Conservation (phyloP, 2,329 filamentous ascomycete genomes). For the Aspergillus fumigatus region DNA sequence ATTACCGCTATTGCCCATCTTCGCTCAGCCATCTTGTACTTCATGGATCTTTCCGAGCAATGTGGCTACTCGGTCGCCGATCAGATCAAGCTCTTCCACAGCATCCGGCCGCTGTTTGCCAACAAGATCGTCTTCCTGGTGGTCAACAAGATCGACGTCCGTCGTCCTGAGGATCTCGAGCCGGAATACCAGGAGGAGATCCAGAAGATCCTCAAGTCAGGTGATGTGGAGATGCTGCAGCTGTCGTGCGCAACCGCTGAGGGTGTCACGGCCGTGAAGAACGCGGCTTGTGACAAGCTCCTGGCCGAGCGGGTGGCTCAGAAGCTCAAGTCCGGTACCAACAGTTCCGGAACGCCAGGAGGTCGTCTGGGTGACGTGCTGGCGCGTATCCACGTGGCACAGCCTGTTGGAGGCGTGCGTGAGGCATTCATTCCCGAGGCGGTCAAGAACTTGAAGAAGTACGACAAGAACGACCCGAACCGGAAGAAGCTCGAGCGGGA, state of each 20-base stretch:
- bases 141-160: constrained; percentile 96
- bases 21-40: constrained; percentile 91
- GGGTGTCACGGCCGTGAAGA: constrained; percentile 91
- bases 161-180: constrained; percentile 80
- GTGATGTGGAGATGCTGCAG: constrained; percentile 88
- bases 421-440: constrained; percentile 88
- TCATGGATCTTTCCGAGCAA: constrained; percentile 96
- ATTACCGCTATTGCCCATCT: constrained; percentile 98
- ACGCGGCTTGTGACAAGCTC: constrained; percentile 86
- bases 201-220: constrained; percentile 73
- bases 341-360: constrained; percentile 69
- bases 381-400: constrained; percentile 92
- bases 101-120: constrained; percentile 92
- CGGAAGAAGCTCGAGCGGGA: constrained; percentile 75
- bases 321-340: constrained; percentile 87
- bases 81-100: constrained; percentile 92
- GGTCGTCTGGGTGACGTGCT: constrained; percentile 86
- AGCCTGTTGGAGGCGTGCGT: constrained; percentile 76
- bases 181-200: constrained; percentile 72
- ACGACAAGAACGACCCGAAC: constrained; percentile 84
- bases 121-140: constrained; percentile 97
- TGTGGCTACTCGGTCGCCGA: constrained; percentile 90
- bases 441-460: constrained; percentile 75
- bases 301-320: constrained; percentile 90
- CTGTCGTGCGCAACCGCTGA: constrained; percentile 93